Evolutionary conservation across 2,329 filamentous ascomycete genomes (phyloP).

Genomic region (Sclerotinia sclerotiorum): DNA sequence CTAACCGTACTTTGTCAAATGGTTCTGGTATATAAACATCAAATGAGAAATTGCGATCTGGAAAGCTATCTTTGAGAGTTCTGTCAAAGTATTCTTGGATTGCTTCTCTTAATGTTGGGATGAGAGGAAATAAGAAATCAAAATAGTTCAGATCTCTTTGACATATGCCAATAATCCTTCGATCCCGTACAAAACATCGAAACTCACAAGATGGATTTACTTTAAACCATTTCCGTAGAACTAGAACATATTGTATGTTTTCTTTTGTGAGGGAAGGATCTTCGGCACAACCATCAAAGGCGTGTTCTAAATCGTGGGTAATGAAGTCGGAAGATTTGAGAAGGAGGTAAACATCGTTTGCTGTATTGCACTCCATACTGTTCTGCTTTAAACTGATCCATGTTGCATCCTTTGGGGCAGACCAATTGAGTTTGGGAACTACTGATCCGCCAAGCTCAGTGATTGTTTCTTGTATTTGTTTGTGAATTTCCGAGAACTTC

Average conservation of each 20-base stretch:
- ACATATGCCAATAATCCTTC: constrained; percentile 76
- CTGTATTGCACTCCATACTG: constrained; percentile 82
- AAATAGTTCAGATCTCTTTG: constrained; percentile 92
- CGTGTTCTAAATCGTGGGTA: constrained; percentile 89
- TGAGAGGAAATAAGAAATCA: constrained; percentile 69
- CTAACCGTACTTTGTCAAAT: constrained; percentile 61
- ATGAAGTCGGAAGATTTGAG: constrained; percentile 94
- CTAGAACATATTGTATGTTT: constrained; percentile 54
- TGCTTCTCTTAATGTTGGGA: constrained; percentile 62
- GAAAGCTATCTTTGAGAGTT: constrained; percentile 73
- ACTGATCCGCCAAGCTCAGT: constrained; percentile 80
- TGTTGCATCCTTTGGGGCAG: constrained; percentile 89
- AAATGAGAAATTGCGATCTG: constrained; percentile 81
- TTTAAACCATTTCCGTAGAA: constrained; percentile 83
- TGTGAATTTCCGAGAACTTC: constrained; percentile 69
- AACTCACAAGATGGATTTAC: constrained; percentile 93
- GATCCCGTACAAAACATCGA: constrained; percentile 86
- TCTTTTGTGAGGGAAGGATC: constrained; percentile 38
- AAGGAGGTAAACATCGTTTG: constrained; percentile 90
- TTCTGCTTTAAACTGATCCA: constrained; percentile 86
- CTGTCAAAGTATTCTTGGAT: constrained; percentile 77
- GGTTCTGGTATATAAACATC: constrained; percentile 86
- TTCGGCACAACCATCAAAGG: constrained; percentile 71
- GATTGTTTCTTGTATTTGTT: constrained; percentile 74
- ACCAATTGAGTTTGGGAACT: constrained; percentile 96